Conservation (phyloP, 1,139 yeast species). For the Blastobotrys raffinosifermentans region DNA sequence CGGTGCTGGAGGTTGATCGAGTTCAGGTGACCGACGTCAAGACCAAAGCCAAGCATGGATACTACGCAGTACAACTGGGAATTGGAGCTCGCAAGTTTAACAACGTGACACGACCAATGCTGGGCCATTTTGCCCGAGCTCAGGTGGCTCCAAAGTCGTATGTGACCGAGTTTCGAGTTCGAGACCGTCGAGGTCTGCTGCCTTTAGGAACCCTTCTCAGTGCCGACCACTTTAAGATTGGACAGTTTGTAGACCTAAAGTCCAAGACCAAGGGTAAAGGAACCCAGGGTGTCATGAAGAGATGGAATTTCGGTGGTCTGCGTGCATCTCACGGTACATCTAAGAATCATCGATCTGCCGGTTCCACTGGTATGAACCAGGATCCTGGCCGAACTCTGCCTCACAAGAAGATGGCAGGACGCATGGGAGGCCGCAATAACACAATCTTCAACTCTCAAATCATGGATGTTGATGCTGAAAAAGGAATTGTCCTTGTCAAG, state of each 20-base stretch:
- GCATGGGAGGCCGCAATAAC: slow-evolving; percentile 74
- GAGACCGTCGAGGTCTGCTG: slow-evolving; percentile 57
- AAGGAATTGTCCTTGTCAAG: slow-evolving; percentile 75
- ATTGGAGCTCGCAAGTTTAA: slow-evolving; percentile 61
- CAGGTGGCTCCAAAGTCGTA: slow-evolving; percentile 77
- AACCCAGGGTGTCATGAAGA: slow-evolving; percentile 96
- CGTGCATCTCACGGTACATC: slow-evolving; percentile 97
- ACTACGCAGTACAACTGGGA: slow-evolving; percentile 85
- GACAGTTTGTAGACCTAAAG: slow-evolving; percentile 77
- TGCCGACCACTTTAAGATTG: slow-evolving; percentile 79
- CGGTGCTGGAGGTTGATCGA: slow-evolving; percentile 80
- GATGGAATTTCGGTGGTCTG: slow-evolving; percentile 88
- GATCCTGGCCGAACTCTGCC: slow-evolving; percentile 95
- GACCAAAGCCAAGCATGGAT: slow-evolving; percentile 66
- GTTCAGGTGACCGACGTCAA: slow-evolving; percentile 79
- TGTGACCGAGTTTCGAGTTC: slow-evolving; percentile 72
- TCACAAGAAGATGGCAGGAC: slow-evolving; percentile 98
- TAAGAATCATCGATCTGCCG: slow-evolving; percentile 88
- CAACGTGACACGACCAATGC: slow-evolving; percentile 56
- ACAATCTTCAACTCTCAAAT: slow-evolving; percentile 77
- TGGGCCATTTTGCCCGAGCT: slow-evolving; percentile 78
- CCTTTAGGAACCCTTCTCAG: slow-evolving; percentile 72
- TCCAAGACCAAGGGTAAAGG: slow-evolving; percentile 92
- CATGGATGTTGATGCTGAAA: slow-evolving; percentile 70
- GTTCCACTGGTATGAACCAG: slow-evolving; percentile 94